These are phyloP conservation scores for Candida sithepensis DNA, from an alignment of 805 yeast species.

Conservation along the genomic window DNA sequence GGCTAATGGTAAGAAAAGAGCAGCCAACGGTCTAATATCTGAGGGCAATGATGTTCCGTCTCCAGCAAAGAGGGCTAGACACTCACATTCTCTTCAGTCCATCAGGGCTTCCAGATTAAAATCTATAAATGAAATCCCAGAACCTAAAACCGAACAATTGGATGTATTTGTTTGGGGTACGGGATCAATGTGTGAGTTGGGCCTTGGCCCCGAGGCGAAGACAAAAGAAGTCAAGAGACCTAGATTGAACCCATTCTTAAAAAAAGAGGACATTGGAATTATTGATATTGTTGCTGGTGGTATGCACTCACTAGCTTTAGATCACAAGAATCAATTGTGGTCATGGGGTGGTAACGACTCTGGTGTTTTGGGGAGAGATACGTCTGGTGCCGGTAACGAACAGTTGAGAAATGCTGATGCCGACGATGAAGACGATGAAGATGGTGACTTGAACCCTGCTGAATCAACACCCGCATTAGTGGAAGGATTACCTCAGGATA, in stretches of 20 bases:
- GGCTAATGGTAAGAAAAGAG: constrained; percentile 17
- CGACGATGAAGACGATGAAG: constrained; percentile 58
- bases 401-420: constrained; percentile 66
- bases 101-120: constrained; percentile 49
- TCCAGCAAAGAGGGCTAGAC: constrained; percentile 33
- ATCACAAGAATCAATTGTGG: constrained; percentile 77
- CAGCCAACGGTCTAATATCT: constrained; percentile 12
- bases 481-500: constrained; percentile 55
- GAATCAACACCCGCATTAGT: constrained; percentile 89
- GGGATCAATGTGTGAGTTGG: constrained; percentile 96
- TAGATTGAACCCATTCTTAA: constrained; percentile 75
- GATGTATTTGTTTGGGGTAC: constrained; percentile 94
- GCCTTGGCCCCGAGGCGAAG: constrained; percentile 91
- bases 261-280: constrained; percentile 59
- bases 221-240: constrained; percentile 96
- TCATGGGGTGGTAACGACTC: constrained; percentile 98
- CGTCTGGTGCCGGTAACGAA: constrained; percentile 58
- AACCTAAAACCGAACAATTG: constrained; percentile 41
- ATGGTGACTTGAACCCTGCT: constrained; percentile 80
- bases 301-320: constrained; percentile 87
- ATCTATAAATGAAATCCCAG: constrained; percentile 39
- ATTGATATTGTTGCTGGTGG: constrained; percentile 95
- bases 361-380: constrained; percentile 86
- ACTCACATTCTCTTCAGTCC: constrained; percentile 37
- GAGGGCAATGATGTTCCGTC: constrained; percentile 21